Base-by-base conservation (phyloP, 1,284 basidiomycete genomes). In the Ceratobasidium sp. region DNA sequence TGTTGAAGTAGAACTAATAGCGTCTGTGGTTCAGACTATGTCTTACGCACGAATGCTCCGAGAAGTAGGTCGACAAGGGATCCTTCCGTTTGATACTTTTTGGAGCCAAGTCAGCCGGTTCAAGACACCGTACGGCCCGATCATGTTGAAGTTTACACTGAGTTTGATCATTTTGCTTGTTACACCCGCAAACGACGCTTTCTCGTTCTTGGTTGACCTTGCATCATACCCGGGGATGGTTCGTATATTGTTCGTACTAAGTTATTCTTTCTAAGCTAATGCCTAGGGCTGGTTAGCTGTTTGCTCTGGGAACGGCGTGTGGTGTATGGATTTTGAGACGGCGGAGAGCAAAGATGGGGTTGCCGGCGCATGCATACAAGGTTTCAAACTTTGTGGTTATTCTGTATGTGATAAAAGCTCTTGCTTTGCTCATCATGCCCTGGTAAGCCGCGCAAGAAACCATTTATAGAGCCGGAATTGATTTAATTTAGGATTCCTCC, bases 111-210 rank as follows among this genome's bases (percentile, higher is more conserved):
- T 66, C 62, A 78, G 49, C 83, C 83, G 7, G 17, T 83, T 84
- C 77, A 82, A 82, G 56, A 81, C 83, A 22, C 83, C 80, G 13
- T 78, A 86, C 19, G 87, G 84, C 0, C 86, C 87, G 6, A 82
- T 88, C 61, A 79, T 86, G 13, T 80, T 88, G 49, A 87, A 87
- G 78, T 89, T 85, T 83, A 65, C 84, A 19, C 80, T 89, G 13
- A 87, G 88, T 0, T 81, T 86, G n/a, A 84, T 89, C 78, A 85
- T 90, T 65, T 87, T 90, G 79, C 81, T 89, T 32, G 87, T 84
- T 0, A 86, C 87, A 22, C 89, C 89, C 0, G 84, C 87, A 29
- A 87, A 87, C 61, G 88, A 88, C 80, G 88, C 88, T 0, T 89
- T 88, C 83, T 85, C 85, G 76, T 88, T 89, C 79, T 86, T 82